A percentile compares a stretch with the other conserved stretches of the same genome.
Conservation (phyloP, 1,139 yeast species). For the Candida freyschussii region DNA sequence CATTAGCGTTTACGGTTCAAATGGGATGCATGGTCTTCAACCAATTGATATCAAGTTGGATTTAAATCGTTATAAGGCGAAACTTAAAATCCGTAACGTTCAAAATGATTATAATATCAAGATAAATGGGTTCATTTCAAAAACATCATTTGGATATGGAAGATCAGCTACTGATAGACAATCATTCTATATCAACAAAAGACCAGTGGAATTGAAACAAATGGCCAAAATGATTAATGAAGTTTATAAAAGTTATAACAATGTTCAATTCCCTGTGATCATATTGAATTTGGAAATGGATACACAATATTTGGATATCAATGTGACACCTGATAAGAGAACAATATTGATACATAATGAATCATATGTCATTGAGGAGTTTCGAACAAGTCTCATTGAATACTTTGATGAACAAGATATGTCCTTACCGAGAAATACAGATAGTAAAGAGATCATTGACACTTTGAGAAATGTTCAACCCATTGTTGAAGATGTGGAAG, state of each 20-base stretch:
- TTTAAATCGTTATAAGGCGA: constrained; percentile 20
- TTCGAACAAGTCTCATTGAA: constrained; percentile 38
- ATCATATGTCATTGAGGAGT: constrained; percentile 43
- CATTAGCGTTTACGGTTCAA: constrained; percentile 65
- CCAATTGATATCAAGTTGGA: constrained; percentile 38
- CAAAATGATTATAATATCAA: constrained; percentile 8
- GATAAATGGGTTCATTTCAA: constrained; percentile 34
- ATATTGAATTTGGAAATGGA: constrained; percentile 55
- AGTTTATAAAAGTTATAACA: constrained; percentile 63
- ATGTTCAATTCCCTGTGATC: constrained; percentile 70
- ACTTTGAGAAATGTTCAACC: constrained; percentile 5
- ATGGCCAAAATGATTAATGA: constrained; percentile 64
- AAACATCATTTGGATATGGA: constrained; percentile 59
- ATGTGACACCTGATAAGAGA: constrained; percentile 88
- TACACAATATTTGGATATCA: constrained; percentile 61
- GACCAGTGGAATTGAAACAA: constrained; percentile 65
- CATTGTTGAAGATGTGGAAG: constrained; percentile 5
- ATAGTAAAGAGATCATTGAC: constrained; percentile 7
- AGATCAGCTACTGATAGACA: constrained; percentile 72
- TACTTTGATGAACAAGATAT: constrained; percentile 46
- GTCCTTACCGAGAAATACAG: constrained; percentile 21
- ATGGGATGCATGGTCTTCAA: constrained; percentile 52
- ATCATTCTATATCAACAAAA: constrained; percentile 59
- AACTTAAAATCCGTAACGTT: constrained; percentile 7
- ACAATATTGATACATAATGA: constrained; percentile 69